A percentile compares a stretch with the other conserved stretches of the same genome.
phyloP scores from a whole-genome alignment of 2,329 filamentous ascomycete genomes.

The Cordyceps militaris region DNA sequence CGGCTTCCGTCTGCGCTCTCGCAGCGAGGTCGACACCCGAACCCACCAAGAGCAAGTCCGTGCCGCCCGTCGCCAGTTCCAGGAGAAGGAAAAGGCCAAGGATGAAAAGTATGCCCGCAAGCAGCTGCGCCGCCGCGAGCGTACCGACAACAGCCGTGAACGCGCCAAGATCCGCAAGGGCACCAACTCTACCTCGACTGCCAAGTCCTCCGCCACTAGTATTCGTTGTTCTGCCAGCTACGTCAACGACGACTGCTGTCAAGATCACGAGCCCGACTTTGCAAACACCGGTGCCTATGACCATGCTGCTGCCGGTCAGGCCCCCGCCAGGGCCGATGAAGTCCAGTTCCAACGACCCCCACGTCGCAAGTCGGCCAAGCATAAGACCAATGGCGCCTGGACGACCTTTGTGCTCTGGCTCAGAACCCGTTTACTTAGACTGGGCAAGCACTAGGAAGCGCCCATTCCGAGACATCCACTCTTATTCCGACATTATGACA shows the following conservation, averaged over 20 bases:
- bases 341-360: slow-evolving; percentile 37
- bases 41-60: slow-evolving; percentile 51
- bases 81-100: slow-evolving; percentile 54
- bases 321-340: slow-evolving; percentile 30
- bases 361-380: slow-evolving; percentile 45
- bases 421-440: slow-evolving; percentile 42
- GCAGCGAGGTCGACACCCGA: slow-evolving; percentile 51
- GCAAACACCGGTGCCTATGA: slow-evolving; percentile 22
- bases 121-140: slow-evolving; percentile 51
- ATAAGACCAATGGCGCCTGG: slow-evolving; percentile 55
- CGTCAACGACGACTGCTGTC: slow-evolving; percentile 19
- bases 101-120: slow-evolving; percentile 56
- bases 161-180: slow-evolving; percentile 36
- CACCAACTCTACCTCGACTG: slow-evolving; percentile 25
- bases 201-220: slow-evolving; percentile 27
- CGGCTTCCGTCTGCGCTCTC: slow-evolving; percentile 52
- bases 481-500: background rate
- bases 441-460: slow-evolving; percentile 31
- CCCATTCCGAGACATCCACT: slow-evolving; percentile 2
- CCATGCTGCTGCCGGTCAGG: slow-evolving; percentile 15
- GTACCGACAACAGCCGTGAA: slow-evolving; percentile 46
- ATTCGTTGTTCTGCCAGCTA: slow-evolving; percentile 19
- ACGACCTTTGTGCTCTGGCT: slow-evolving; percentile 58
- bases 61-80: slow-evolving; percentile 55
- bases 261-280: slow-evolving; percentile 33